Percentiles rank a stretch among this genome's conserved stretches.
phyloP scores from a whole-genome alignment of 352 stramenopile genomes.

The Phytophthora pinifolia region DNA sequence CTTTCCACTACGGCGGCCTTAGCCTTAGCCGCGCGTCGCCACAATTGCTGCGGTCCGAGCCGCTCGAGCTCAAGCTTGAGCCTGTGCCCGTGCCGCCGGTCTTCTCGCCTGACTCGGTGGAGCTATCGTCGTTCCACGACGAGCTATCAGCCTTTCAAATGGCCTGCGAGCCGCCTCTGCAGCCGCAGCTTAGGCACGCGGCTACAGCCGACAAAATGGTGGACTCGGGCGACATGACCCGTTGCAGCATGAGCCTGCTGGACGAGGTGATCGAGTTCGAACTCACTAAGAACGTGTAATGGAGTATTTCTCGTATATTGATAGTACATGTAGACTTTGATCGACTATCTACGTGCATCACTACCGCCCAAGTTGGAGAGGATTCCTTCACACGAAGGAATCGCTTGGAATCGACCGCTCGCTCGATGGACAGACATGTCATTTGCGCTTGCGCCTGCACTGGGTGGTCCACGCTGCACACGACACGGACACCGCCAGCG shows the following conservation, averaged over 20 bases:
- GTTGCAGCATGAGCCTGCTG: constrained; percentile 44
- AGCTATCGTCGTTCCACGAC: constrained; percentile 30
- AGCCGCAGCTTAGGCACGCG: constrained; percentile 12
- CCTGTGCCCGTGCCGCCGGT: constrained; percentile 10
- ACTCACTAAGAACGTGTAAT: constrained; percentile 39
- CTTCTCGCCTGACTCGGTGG: constrained; percentile 29
- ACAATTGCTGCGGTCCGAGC: constrained; percentile 2
- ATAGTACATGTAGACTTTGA: constrained; percentile 33
- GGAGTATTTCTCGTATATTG: constrained; percentile 33
- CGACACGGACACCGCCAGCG: constrained; percentile 7
- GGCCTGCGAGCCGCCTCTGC: constrained; percentile 11
- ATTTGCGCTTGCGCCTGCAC: constrained; percentile 8
- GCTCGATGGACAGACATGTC: constrained; percentile 19
- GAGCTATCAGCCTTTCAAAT: constrained; percentile 28
- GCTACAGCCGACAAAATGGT: constrained; percentile 5
- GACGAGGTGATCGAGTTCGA: constrained; percentile 49
- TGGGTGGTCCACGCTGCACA: constrained; percentile 5
- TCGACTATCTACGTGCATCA: not conserved
- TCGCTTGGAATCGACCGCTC: not conserved
- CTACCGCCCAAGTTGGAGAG: no score
- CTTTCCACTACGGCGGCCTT: not conserved
- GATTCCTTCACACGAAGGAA: no score
- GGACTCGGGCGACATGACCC: constrained; percentile 25
- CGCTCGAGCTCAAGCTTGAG: constrained; percentile 21
- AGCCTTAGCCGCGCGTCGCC: constrained; percentile 4